Base-by-base conservation (phyloP, 2,329 filamentous ascomycete genomes). In the Pyricularia pennisetigena region DNA sequence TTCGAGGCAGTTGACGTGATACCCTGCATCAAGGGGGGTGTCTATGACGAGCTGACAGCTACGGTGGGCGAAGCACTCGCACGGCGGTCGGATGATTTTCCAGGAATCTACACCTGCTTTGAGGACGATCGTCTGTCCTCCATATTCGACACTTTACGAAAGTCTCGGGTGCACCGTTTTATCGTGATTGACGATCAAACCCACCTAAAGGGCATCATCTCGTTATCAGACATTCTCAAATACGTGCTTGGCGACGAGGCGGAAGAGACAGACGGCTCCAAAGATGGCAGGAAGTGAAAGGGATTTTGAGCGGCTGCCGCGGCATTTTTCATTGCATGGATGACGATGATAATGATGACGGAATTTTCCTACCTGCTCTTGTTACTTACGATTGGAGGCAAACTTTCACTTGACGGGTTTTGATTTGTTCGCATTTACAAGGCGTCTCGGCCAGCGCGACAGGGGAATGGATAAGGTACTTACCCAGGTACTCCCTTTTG, bases 1-100 rank as follows among this genome's bases (percentile, higher is more conserved):
- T 99, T 99, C 75, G 96, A 99, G 80, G 92, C 95, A 1, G 94
- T 99, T 66, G 95, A 99, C 78, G 94, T 99, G 70, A 97, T 99
- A 73, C 90, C 94, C 0, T 89, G 97, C 74, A 97, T 99, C 79
- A 97, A 96, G 79, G 93, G 93, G 26, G 93, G 94, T 24, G 88
- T 88, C 49, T 98, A 98, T 75, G 95, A 98, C 71, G 94, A 97
- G 72, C 83, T 99, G 68, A 89, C 90, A 69, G 86, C 93, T 24
- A 92, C 86, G 7, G 92, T 98, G 4, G 95, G 94, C 62, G 94
- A 97, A 71, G 94, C 94, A 2, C 82, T 98, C 68, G 89, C 92
- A 73, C 96, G 91, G 78, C 87, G 94, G 70, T 88, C 92, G 14
- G 91, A 96, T 67, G 94, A 97, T 73, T 97, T 97, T 75, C 90